Conservation (phyloP, 106 monocot genomes). For the Dactylorhiza incarnata region DNA sequence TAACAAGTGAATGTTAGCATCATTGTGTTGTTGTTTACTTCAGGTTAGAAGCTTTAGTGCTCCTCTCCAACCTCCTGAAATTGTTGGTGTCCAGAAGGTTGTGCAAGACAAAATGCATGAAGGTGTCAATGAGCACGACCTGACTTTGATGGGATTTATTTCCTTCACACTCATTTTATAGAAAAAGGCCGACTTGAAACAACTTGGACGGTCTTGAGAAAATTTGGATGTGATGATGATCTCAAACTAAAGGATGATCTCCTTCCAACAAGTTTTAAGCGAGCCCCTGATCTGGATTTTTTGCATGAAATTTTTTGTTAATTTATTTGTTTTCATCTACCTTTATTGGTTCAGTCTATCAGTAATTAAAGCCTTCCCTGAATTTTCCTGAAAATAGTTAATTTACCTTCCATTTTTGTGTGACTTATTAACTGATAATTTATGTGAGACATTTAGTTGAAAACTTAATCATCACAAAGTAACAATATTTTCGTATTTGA, state of each 20-base stretch:
- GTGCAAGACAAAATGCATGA: conserved; percentile 96
- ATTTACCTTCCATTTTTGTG: not conserved
- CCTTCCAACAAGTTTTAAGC: conserved; percentile 60
- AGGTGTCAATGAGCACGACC: conserved; percentile 80
- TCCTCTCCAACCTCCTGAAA: conserved; percentile 80
- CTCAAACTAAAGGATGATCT: conserved; percentile 86
- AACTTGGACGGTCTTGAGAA: conserved; percentile 91
- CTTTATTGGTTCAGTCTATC: not conserved
- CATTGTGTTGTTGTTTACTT: not conserved
- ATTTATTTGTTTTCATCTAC: not conserved
- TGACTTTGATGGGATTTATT: conserved; percentile 91
- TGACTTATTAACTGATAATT: not conserved
- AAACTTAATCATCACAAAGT: not conserved
- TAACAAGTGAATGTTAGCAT: not conserved
- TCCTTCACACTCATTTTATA: conserved; percentile 94
- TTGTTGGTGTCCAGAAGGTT: conserved; percentile 83
- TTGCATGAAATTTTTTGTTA: not conserved
- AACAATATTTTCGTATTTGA: not conserved
- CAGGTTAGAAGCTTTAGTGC: conserved; percentile 96
- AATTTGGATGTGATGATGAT: conserved; percentile 89
- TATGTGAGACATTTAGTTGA: not conserved
- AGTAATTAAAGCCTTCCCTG: not conserved
- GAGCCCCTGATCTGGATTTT: conserved; percentile 78
- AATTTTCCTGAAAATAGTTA: not conserved
- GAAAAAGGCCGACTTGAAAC: conserved; percentile 95